Conservation (phyloP, 2,329 filamentous ascomycete species). For the Fusarium equiseti region DNA sequence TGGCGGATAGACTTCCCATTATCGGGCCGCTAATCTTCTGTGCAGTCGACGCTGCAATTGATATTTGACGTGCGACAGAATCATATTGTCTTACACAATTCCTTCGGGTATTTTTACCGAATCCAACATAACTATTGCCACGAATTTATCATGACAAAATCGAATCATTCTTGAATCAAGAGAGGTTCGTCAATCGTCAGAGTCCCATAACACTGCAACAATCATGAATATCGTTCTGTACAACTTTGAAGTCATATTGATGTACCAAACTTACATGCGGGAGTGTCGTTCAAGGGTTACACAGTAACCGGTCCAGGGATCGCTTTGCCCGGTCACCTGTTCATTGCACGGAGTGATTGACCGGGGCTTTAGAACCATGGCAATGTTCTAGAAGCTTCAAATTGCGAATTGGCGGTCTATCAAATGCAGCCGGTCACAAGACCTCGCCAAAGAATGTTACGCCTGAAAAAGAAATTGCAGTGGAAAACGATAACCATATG, state of each 20-base stretch:
- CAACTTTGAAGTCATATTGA: conserved; percentile 9
- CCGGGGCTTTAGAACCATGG: conserved; percentile 28
- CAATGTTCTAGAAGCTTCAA: conserved; percentile 37
- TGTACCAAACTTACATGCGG: background rate
- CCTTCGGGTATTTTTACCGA: conserved; percentile 19
- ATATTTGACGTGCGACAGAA: conserved; percentile 12
- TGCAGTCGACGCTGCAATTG: conserved; percentile 11
- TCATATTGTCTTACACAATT: conserved; percentile 9
- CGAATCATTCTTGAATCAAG: background rate
- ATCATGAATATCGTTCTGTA: background rate
- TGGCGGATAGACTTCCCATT: conserved; percentile 26
- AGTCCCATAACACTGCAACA: background rate
- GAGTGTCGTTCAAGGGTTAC: conserved; percentile 7
- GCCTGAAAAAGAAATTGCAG: background rate
- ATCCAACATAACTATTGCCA: background rate
- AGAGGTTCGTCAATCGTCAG: background rate
- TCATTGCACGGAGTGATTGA: conserved; percentile 5
- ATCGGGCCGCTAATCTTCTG: conserved; percentile 25
- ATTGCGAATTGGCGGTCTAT: conserved; percentile 30
- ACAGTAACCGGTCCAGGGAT: conserved; percentile 4
- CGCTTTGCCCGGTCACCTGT: conserved; percentile 23
- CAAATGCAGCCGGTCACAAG: conserved; percentile 14
- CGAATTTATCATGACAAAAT: conserved; percentile 5
- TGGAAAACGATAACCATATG: background rate
- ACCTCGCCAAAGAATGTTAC: background rate